Conservation (phyloP, 2,329 filamentous ascomycete species). For the Paraphoma chrysanthemicola region DNA sequence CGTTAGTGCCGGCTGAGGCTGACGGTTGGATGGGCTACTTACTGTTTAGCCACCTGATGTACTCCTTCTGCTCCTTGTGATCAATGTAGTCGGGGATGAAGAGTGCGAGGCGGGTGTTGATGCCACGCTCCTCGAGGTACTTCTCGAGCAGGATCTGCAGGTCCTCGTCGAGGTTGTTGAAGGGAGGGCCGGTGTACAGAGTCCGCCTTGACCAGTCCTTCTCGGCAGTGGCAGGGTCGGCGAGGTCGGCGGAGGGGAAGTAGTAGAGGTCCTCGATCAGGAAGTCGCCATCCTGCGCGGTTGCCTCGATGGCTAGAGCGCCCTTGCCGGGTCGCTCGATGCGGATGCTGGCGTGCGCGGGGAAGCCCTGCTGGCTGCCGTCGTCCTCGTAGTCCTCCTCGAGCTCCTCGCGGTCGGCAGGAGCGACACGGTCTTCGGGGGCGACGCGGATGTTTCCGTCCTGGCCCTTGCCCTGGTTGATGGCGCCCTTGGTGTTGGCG, state of each 20-base stretch:
- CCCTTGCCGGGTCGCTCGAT: conserved; percentile 88
- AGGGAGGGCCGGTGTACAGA: conserved; percentile 89
- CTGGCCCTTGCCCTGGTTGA: conserved; percentile 61
- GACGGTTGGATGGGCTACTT: conserved; percentile 15
- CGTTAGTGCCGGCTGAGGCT: conserved; percentile 22
- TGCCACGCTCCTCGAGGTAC: conserved; percentile 92
- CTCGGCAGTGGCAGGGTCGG: conserved; percentile 77
- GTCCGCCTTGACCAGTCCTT: conserved; percentile 77
- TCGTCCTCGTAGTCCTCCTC: conserved; percentile 64
- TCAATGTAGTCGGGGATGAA: conserved; percentile 98
- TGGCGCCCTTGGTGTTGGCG: conserved; percentile 62
- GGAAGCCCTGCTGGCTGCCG: conserved; percentile 66
- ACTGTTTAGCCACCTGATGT: conserved; percentile 82
- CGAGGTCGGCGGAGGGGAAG: conserved; percentile 79
- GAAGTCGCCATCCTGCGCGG: conserved; percentile 84
- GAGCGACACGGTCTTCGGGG: conserved; percentile 63
- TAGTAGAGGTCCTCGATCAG: conserved; percentile 90
- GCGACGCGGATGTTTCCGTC: conserved; percentile 62
- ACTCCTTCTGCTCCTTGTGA: conserved; percentile 98
- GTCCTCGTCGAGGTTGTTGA: conserved; percentile 94
- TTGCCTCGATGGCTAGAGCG: conserved; percentile 84
- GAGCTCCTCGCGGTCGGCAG: conserved; percentile 64
- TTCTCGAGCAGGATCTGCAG: conserved; percentile 90
- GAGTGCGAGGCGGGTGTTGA: conserved; percentile 83
- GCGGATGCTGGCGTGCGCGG: conserved; percentile 82